A percentile compares a stretch with the other conserved stretches of the same genome.
These are phyloP conservation scores for Magnaporthiopsis poae DNA, from an alignment of 2,329 filamentous ascomycete species.

Conservation along the genomic window DNA sequence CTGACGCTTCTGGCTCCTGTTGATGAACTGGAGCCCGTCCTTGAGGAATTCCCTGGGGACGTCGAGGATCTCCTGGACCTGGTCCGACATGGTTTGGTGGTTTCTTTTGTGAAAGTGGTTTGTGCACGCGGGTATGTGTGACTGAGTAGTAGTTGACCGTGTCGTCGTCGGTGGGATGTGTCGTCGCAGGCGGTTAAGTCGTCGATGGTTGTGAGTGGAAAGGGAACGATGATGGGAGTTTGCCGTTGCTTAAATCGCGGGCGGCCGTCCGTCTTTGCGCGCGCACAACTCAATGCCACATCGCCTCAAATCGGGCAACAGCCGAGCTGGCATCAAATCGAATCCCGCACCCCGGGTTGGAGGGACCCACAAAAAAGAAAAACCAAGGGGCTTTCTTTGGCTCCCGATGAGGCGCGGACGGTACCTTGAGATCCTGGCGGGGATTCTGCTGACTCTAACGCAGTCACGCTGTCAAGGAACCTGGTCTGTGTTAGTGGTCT, in stretches of 20 bases:
- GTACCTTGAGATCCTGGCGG: not conserved
- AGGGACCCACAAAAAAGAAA: not conserved
- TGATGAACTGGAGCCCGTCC: conserved; percentile 53
- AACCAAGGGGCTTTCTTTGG: not conserved
- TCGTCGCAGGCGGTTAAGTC: too few species aligned
- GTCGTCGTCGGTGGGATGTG: not conserved
- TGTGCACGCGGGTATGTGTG: not conserved
- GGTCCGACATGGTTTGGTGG: conserved; percentile 47
- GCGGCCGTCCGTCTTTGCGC: not conserved
- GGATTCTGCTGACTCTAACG: not conserved
- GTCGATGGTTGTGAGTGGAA: not conserved
- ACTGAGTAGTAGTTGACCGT: not conserved
- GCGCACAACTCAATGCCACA: conserved; percentile 1
- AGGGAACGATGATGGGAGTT: not conserved
- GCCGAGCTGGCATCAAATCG: not conserved
- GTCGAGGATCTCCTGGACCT: conserved; percentile 61
- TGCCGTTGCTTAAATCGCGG: not conserved
- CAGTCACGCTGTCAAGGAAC: too few species aligned
- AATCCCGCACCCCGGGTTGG: not conserved
- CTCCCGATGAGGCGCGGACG: not conserved
- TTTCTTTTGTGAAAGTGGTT: not conserved
- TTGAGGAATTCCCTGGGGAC: conserved; percentile 56
- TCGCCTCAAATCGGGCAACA: conserved; percentile 5
- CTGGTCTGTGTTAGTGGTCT: not conserved
- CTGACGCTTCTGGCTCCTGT: conserved; percentile 53